phyloP scores from a whole-genome alignment of 129 eudicot genomes.

The Helichrysum umbraculigerum region DNA sequence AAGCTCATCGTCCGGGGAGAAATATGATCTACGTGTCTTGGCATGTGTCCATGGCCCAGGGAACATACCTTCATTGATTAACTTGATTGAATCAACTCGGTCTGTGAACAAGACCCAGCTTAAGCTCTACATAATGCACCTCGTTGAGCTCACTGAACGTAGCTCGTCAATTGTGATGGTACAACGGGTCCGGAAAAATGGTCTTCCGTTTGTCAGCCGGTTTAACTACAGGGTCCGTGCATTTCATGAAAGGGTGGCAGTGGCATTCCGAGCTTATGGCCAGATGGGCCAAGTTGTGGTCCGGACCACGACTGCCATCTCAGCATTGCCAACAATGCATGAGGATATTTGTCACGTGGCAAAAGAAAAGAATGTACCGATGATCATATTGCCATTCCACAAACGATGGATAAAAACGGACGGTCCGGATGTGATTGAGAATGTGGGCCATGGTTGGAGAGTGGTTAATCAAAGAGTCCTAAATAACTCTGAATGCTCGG shows the following conservation, averaged over 20 bases:
- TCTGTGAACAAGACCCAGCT: constrained; percentile 48
- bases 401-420: constrained; percentile 59
- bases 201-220: constrained; percentile 64
- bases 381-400: constrained; percentile 78
- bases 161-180: constrained; percentile 79
- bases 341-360: constrained; percentile 85
- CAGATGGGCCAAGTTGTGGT: constrained; percentile 65
- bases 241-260: constrained; percentile 56
- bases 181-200: constrained; percentile 64
- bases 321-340: constrained; percentile 76
- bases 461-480: constrained; percentile 71
- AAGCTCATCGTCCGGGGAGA: constrained; percentile 27
- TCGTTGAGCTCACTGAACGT: constrained; percentile 80
- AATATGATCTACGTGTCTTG: constrained; percentile 61
- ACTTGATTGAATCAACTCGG: constrained; percentile 64
- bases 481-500: constrained; percentile 64
- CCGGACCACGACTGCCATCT: constrained; percentile 66
- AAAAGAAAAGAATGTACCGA: constrained; percentile 54
- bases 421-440: constrained; percentile 53
- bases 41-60: constrained; percentile 81
- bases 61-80: constrained; percentile 62
- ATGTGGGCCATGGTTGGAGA: constrained; percentile 85
- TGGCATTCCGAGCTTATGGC: constrained; percentile 59
- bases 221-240: constrained; percentile 37
- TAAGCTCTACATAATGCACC: constrained; percentile 81